Evolutionary conservation across 768 basidiomycete species (phyloP).

Genomic region (Tricholomella constricta): DNA sequence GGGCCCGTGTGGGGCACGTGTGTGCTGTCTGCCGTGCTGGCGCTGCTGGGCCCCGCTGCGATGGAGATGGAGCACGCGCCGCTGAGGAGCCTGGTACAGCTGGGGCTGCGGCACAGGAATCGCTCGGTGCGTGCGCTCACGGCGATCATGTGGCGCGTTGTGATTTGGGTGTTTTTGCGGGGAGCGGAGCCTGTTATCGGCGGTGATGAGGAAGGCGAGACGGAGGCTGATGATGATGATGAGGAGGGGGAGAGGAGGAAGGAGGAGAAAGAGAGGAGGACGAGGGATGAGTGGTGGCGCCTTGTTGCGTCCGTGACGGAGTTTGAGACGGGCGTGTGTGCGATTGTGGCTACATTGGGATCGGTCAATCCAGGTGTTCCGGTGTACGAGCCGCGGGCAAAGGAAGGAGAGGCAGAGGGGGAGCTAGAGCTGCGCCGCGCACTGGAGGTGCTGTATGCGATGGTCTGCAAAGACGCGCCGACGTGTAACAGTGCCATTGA

Average conservation of each 20-base stretch:
- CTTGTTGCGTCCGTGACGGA: constrained; percentile 45
- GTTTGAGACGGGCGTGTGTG: constrained; percentile 18
- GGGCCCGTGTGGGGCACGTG: constrained; percentile 79
- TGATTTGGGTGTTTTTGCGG: constrained; percentile 68
- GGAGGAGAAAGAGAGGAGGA: constrained; percentile 27
- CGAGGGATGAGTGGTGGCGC: constrained; percentile 39
- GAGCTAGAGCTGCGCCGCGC: constrained; percentile 49
- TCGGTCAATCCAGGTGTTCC: constrained; percentile 13
- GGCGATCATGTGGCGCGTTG: constrained; percentile 64
- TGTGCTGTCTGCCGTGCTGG: constrained; percentile 64
- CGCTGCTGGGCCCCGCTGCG: constrained; percentile 61
- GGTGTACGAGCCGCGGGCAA: constrained; percentile 7
- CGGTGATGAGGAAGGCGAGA: constrained; percentile 31
- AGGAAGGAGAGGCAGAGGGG: constrained; percentile 26
- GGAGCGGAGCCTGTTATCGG: constrained; percentile 39
- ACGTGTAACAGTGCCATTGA: constrained; percentile 59
- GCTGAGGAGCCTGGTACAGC: constrained; percentile 49
- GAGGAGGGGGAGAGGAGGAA: constrained; percentile 26
- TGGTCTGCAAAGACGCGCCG: constrained; percentile 56
- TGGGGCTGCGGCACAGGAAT: constrained; percentile 63
- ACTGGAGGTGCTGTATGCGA: constrained; percentile 51
- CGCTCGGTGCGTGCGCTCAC: constrained; percentile 63
- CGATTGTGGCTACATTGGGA: constrained; percentile 18
- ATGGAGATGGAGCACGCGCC: constrained; percentile 47
- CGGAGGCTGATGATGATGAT: constrained; percentile 20